A percentile compares a stretch with the other conserved stretches of the same genome.
phyloP scores from a whole-genome alignment of 2,329 filamentous ascomycete species.

The Dichotomopilus funicola region DNA sequence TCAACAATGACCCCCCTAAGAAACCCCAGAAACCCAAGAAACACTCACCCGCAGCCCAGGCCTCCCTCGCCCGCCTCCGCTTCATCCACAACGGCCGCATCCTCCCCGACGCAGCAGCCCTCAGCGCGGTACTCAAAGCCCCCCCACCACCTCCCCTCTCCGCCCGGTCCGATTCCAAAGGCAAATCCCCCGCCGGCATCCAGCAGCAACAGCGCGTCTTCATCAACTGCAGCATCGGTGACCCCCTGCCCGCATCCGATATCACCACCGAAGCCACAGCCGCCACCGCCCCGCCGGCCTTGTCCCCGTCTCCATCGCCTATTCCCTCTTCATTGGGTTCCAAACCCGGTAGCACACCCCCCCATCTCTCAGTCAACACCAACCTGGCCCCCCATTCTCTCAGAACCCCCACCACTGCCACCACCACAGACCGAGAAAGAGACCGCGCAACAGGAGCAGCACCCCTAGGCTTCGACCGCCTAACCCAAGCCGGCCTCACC shows the following conservation, averaged over 20 bases:
- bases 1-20: too few relatives aligned
- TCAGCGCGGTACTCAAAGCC: slow-evolving; percentile 62
- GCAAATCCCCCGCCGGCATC: slow-evolving; percentile 56
- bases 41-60: slow-evolving; percentile 11
- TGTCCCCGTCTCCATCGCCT: slow-evolving; percentile 7
- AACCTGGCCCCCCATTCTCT: too few relatives aligned
- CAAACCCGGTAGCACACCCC: too few relatives aligned
- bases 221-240: slow-evolving; percentile 88
- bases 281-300: slow-evolving; percentile 30
- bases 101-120: slow-evolving; percentile 64
- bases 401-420: background rate
- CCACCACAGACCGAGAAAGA: background rate
- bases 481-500: slow-evolving; percentile 76
- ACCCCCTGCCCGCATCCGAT: slow-evolving; percentile 61
- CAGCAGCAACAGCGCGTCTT: slow-evolving; percentile 55
- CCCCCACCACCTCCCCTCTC: slow-evolving; percentile 47
- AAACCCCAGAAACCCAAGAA: background rate
- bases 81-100: slow-evolving; percentile 88
- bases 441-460: slow-evolving; percentile 29
- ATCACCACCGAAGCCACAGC: slow-evolving; percentile 54
- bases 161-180: slow-evolving; percentile 41
- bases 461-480: slow-evolving; percentile 79
- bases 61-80: slow-evolving; percentile 62
- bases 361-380: too few relatives aligned
- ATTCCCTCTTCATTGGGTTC: too few relatives aligned